Percentiles rank a stretch among this genome's conserved stretches.
Conservation (phyloP, 345 rosid genomes). For the Corymbia maculata region DNA sequence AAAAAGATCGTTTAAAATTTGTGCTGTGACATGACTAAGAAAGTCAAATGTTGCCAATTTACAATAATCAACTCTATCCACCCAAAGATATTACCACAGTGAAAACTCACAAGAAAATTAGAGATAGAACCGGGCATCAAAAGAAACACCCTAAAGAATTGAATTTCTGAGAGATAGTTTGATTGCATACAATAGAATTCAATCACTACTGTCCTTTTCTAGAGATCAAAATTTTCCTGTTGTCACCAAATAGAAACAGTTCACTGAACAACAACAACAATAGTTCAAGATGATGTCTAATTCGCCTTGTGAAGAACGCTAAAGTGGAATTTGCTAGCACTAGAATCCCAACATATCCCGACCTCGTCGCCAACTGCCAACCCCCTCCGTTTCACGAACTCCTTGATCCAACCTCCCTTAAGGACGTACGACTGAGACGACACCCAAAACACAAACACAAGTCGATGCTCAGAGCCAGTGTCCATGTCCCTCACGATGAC, state of each 20-base stretch:
- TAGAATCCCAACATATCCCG: background rate
- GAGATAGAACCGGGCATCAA: background rate
- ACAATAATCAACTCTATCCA: background rate
- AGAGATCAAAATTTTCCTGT: background rate
- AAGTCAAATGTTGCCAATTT: background rate
- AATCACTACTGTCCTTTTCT: background rate
- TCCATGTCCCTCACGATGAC: background rate
- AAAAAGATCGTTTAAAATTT: no score
- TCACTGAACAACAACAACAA: no score
- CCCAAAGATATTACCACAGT: background rate
- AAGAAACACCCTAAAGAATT: background rate
- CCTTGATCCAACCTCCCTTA: background rate
- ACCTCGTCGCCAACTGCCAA: background rate
- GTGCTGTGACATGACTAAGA: no score
- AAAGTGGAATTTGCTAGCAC: background rate
- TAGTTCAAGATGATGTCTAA: background rate
- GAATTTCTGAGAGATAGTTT: background rate
- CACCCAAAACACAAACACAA: background rate
- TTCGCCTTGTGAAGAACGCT: background rate
- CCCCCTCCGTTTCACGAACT: background rate
- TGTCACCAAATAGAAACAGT: background rate
- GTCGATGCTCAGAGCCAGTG: background rate
- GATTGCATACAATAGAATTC: background rate
- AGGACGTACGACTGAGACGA: background rate
- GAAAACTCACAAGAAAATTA: background rate